Evolutionary conservation across 768 basidiomycete genomes (phyloP).

Genomic region (Amanita rimosa): DNA sequence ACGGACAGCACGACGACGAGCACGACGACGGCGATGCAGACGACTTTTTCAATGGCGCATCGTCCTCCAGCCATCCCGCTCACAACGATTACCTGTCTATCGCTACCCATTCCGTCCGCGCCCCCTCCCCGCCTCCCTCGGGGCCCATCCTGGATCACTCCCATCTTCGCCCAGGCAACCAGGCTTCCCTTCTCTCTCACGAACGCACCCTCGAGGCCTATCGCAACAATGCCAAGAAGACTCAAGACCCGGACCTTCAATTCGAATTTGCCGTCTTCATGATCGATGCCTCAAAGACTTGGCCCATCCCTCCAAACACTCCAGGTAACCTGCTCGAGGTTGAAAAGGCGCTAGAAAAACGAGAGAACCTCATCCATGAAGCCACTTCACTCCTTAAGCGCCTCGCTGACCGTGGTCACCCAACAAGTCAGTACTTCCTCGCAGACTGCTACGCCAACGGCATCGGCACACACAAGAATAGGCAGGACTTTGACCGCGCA

Average conservation of each 20-base stretch:
- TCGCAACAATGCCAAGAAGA: conserved; percentile 96
- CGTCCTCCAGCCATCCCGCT: conserved; percentile 12
- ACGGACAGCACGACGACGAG: conserved; percentile 23
- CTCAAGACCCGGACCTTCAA: conserved; percentile 93
- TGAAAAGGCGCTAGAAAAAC: conserved; percentile 69
- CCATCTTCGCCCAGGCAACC: conserved; percentile 85
- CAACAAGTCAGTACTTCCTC: conserved; percentile 92
- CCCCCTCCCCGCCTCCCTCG: conserved; percentile 53
- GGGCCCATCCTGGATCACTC: conserved; percentile 81
- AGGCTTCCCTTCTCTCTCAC: conserved; percentile 88
- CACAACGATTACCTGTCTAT: conserved; percentile 19
- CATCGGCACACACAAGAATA: conserved; percentile 82
- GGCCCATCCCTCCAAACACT: conserved; percentile 63
- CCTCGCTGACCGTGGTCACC: conserved; percentile 89
- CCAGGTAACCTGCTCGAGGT: conserved; percentile 70
- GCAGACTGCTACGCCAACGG: conserved; percentile 98
- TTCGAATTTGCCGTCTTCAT: conserved; percentile 99
- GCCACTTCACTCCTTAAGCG: conserved; percentile 81
- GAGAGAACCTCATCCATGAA: conserved; percentile 84
- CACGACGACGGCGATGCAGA: conserved; percentile 34
- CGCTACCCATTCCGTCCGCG: conserved; percentile 46
- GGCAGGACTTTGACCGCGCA: conserved; percentile 95
- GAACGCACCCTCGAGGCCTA: conserved; percentile 96
- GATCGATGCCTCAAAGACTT: conserved; percentile 91
- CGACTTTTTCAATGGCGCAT: conserved; percentile 32